Conservation (phyloP, 768 basidiomycete genomes). For the Tremella fuciformis region DNA sequence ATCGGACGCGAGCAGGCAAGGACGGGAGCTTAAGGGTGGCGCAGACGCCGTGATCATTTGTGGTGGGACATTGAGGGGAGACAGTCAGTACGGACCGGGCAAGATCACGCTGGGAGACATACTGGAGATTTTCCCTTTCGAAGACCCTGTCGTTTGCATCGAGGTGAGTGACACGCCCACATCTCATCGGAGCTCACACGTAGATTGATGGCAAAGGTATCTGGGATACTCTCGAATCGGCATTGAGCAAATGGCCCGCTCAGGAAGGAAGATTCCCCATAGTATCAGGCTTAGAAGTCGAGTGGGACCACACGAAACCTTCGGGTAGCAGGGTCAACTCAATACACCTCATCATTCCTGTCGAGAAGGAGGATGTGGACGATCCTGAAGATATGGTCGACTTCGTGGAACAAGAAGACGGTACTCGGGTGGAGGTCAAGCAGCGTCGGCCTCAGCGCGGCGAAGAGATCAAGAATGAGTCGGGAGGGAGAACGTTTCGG, state of each 20-base stretch:
- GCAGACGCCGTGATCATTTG: constrained; percentile 78
- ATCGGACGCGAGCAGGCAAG: background rate
- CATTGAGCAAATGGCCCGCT: constrained; percentile 74
- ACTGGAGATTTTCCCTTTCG: constrained; percentile 82
- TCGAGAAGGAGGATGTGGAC: constrained; percentile 36
- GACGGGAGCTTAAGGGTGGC: constrained; percentile 53
- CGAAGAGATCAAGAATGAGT: constrained; percentile 59
- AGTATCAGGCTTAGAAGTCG: constrained; percentile 75
- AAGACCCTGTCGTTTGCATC: constrained; percentile 76
- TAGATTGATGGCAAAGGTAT: constrained; percentile 64
- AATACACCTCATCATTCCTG: constrained; percentile 54
- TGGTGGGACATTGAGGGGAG: constrained; percentile 80
- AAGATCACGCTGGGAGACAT: constrained; percentile 78
- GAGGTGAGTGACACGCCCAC: constrained; percentile 57
- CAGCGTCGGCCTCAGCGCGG: constrained; percentile 34
- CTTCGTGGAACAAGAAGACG: constrained; percentile 46
- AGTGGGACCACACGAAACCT: constrained; percentile 76
- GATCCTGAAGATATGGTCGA: constrained; percentile 41
- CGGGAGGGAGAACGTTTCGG: constrained; percentile 64
- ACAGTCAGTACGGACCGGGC: constrained; percentile 79
- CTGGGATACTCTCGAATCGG: constrained; percentile 74
- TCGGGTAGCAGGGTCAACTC: constrained; percentile 71
- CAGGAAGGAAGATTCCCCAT: constrained; percentile 96
- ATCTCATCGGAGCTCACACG: background rate
- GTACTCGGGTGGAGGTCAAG: constrained; percentile 46